Percentiles rank a stretch among this genome's conserved stretches.
Conservation (phyloP, 2,329 filamentous ascomycete species). For the Herpotrichia juniperi region DNA sequence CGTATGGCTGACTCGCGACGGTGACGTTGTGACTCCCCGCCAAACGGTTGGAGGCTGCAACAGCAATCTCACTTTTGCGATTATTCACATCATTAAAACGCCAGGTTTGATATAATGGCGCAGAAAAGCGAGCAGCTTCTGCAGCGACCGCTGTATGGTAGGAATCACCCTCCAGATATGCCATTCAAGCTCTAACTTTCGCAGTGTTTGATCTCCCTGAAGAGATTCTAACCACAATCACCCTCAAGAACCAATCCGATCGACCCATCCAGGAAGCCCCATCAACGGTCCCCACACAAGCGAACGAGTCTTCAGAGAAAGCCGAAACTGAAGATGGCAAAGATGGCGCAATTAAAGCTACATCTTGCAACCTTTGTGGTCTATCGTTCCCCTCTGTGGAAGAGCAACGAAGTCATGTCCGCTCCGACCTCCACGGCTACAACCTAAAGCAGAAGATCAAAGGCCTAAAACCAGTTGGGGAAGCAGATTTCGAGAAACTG, state of each 20-base stretch:
- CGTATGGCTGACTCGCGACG: constrained; percentile 12
- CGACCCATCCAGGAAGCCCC: constrained; percentile 22
- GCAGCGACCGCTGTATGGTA: constrained; percentile 48
- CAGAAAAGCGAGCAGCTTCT: constrained; percentile 39
- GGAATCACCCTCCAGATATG: neutral
- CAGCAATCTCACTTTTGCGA: neutral
- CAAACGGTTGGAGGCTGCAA: constrained; percentile 5
- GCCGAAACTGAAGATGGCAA: constrained; percentile 44
- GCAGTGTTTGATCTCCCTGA: constrained; percentile 82
- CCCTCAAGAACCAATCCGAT: constrained; percentile 55
- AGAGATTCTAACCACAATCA: constrained; percentile 72
- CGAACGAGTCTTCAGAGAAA: constrained; percentile 39
- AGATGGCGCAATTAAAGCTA: constrained; percentile 60
- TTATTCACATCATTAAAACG: neutral
- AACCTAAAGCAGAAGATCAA: constrained; percentile 92
- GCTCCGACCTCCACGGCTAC: constrained; percentile 91
- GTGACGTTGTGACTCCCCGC: constrained; percentile 20
- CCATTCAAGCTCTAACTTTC: constrained; percentile 16
- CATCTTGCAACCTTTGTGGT: constrained; percentile 81
- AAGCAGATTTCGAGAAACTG: constrained; percentile 84
- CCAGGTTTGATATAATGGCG: constrained; percentile 24
- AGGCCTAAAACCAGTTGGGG: constrained; percentile 72
- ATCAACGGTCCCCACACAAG: constrained; percentile 9
- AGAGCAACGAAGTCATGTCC: constrained; percentile 85
- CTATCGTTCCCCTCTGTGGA: constrained; percentile 73